Base-by-base conservation (phyloP, 2,329 filamentous ascomycete species). In the Bisporella sp. region DNA sequence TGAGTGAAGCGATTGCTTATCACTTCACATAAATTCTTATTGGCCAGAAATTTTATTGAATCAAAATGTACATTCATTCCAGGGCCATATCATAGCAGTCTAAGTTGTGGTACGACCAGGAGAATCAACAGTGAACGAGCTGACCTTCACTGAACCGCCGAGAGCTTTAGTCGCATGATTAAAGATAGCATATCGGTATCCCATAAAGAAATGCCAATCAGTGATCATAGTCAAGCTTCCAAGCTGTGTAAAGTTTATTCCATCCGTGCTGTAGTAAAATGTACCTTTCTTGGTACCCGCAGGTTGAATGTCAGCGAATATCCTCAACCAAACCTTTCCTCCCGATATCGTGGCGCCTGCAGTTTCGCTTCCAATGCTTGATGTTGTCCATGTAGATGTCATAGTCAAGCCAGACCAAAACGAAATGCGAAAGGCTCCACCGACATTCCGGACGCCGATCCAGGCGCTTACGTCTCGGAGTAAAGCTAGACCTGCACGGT, bases 391-490 rank as follows among this genome's bases (percentile, higher is more conserved):
- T 11, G 54, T 61, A 2, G 57, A 55, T 48, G 66, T 63, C 31
- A 70, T 60, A 1, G 61, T 63, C 9, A 68, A 55, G 4, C 59
- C 63, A 28, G 61, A 57, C 1, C 68, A 59, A 12, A 65, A 55
- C 2, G 58, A 57, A 5, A 72, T 53, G 5, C 55, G 62, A n/a
- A 61, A 59, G 0, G 54, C 55, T 39, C 57, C 54, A 1, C 63
- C 66, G 9, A 66, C 63, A 45, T 71, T 70, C 51, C 70, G 59
- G 7, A 82, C 62, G 1, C 74, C 77, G 31, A 82, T 75, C 59
- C 73, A 81, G 0, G 75, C 75, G 1, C 69, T 71, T 9, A 68
- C 65, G 54, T 82, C 75, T 1, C 79, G 72, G 63, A 82, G 77
- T 4, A 75, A 64, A 0, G 75, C 72, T 0, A 79, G 66, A 1